These are phyloP conservation scores for Brassica cretica DNA, from an alignment of 345 rosid genomes.

Conservation along the genomic window DNA sequence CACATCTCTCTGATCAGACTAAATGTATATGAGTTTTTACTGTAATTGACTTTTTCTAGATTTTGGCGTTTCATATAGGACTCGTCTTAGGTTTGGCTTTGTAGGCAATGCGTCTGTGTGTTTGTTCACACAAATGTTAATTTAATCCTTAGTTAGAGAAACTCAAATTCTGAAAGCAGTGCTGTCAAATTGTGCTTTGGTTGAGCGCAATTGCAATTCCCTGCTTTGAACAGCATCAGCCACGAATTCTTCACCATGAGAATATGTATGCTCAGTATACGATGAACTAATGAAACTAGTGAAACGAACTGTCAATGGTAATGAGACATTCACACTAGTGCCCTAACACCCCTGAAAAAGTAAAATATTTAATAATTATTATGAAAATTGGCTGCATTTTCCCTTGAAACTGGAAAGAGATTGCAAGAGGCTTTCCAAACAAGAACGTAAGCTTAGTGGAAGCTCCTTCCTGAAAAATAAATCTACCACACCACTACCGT, in stretches of 20 bases:
- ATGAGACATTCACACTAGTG: too few species aligned
- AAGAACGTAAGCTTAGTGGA: too few species aligned
- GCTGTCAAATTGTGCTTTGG: conserved; percentile 51
- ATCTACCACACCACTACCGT: too few species aligned
- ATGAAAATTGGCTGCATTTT: too few species aligned
- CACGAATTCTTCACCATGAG: background rate
- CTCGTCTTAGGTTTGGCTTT: conserved; percentile 7
- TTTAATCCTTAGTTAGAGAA: background rate
- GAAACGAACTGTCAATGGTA: too few species aligned
- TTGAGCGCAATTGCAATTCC: conserved; percentile 81
- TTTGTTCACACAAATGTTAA: conserved; percentile 12
- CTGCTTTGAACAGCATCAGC: conserved; percentile 41
- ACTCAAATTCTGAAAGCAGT: conserved; percentile 30
- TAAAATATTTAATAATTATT: too few species aligned
- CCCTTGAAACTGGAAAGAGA: too few species aligned
- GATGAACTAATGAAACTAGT: too few species aligned
- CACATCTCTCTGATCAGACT: background rate
- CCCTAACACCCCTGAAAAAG: too few species aligned
- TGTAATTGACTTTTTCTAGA: background rate
- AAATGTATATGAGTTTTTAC: background rate
- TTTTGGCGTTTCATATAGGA: conserved; percentile 22
- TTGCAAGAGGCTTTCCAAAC: too few species aligned
- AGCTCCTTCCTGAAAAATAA: too few species aligned
- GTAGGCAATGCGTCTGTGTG: conserved; percentile 59
- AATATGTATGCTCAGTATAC: too few species aligned